Evolutionary conservation across 768 basidiomycete genomes (phyloP).

Genomic region (Tremella yokohamensis): DNA sequence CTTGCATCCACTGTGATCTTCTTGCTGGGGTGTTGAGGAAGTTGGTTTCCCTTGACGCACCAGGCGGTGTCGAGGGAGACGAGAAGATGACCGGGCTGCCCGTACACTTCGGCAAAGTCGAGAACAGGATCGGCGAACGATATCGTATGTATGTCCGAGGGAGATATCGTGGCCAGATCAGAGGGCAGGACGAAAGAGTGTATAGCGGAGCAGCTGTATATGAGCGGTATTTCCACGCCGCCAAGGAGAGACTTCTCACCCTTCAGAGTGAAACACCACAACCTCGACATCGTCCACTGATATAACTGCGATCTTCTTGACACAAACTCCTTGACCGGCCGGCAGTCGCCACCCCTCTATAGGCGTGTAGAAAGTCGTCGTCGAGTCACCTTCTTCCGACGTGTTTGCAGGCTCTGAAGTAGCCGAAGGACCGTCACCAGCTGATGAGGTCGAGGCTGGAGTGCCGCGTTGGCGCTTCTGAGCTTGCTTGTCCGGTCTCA

Average conservation of each 20-base stretch:
- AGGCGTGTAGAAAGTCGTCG: constrained; percentile 28
- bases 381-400: background rate
- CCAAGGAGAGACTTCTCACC: constrained; percentile 26
- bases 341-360: constrained; percentile 43
- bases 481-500: constrained; percentile 29
- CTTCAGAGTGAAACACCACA: constrained; percentile 49
- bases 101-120: constrained; percentile 27
- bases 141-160: constrained; percentile 26
- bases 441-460: background rate
- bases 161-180: constrained; percentile 10
- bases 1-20: no score
- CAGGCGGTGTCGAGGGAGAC: constrained; percentile 45
- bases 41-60: constrained; percentile 35
- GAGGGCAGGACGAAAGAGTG: constrained; percentile 37
- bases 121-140: constrained; percentile 37
- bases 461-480: constrained; percentile 8
- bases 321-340: constrained; percentile 43
- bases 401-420: background rate
- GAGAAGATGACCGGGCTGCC: constrained; percentile 21
- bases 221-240: background rate
- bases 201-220: constrained; percentile 35
- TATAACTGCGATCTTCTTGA: constrained; percentile 39
- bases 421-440: background rate
- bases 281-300: constrained; percentile 26
- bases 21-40: background rate